These are phyloP conservation scores for Ophiostoma pallidulum DNA, from an alignment of 2,329 filamentous ascomycete genomes.

Conservation along the genomic window DNA sequence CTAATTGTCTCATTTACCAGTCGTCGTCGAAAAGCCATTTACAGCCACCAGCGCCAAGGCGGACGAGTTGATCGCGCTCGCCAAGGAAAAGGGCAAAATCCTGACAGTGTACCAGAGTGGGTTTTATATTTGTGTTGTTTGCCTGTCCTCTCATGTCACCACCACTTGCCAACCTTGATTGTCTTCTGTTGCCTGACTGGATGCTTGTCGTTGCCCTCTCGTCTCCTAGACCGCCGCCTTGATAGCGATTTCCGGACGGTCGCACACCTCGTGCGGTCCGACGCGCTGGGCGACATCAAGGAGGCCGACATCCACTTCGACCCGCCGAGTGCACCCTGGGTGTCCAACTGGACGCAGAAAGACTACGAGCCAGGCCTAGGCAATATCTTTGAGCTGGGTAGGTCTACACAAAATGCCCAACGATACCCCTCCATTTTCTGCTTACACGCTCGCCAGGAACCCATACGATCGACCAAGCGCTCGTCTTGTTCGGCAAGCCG, in stretches of 20 bases:
- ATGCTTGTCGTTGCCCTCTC: too few relatives aligned
- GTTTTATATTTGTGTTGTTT: too few relatives aligned
- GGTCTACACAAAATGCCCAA: too few relatives aligned
- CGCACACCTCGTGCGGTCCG: conserved; percentile 38
- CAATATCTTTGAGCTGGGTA: conserved; percentile 29
- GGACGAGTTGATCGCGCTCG: conserved; percentile 40
- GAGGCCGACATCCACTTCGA: conserved; percentile 62
- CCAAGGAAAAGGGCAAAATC: conserved; percentile 35
- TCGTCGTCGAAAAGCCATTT: conserved; percentile 59
- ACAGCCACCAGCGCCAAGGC: conserved; percentile 50
- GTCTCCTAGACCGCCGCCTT: conserved; percentile 28
- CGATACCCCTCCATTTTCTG: too few relatives aligned
- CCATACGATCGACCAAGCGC: conserved; percentile 53
- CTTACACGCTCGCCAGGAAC: too few relatives aligned
- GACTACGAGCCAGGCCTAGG: conserved; percentile 28
- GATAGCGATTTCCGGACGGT: conserved; percentile 57
- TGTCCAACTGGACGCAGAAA: conserved; percentile 22
- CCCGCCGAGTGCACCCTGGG: conserved; percentile 33
- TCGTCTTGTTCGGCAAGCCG: conserved; percentile 48
- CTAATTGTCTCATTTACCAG: conserved; percentile 21
- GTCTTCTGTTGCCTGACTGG: too few relatives aligned
- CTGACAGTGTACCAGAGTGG: conserved; percentile 46
- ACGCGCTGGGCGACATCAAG: conserved; percentile 47
- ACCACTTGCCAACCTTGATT: too few relatives aligned
- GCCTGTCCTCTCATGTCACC: too few relatives aligned